These are phyloP conservation scores for Chaetomium globosum DNA, from an alignment of 2,329 filamentous ascomycete genomes.

Conservation along the genomic window DNA sequence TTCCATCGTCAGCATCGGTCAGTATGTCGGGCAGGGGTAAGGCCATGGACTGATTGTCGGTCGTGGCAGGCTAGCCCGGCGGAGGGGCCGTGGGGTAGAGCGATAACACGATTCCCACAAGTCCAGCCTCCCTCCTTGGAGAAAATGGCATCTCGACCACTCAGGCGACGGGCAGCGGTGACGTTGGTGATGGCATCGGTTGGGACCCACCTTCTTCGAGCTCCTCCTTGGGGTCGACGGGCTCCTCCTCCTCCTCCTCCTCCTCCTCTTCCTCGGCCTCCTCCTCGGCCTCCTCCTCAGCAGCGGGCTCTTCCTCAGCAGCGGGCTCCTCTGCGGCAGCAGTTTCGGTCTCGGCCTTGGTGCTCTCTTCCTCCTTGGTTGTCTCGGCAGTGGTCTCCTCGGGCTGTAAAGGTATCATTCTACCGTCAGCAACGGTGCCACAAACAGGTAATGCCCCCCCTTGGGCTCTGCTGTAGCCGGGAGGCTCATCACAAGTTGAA, in stretches of 20 bases:
- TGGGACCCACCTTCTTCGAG: conserved; percentile 76
- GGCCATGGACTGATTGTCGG: background rate
- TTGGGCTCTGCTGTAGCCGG: background rate
- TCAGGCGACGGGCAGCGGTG: background rate
- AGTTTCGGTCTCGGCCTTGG: conserved; percentile 26
- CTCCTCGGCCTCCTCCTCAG: conserved; percentile 65
- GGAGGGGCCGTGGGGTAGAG: background rate
- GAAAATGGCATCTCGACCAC: conserved; percentile 19
- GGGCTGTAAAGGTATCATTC: conserved; percentile 38
- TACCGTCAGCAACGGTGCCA: conserved; percentile 1
- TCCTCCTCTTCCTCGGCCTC: conserved; percentile 76
- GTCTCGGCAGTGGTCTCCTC: conserved; percentile 44
- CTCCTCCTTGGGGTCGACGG: conserved; percentile 81
- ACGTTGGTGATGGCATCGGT: conserved; percentile 5
- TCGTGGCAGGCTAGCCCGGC: background rate
- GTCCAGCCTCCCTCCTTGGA: conserved; percentile 9
- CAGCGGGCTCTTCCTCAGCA: conserved; percentile 57
- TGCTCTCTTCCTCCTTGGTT: conserved; percentile 32
- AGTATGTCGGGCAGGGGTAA: background rate
- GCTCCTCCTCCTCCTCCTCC: conserved; percentile 81
- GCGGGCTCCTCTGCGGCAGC: conserved; percentile 52
- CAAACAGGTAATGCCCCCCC: background rate
- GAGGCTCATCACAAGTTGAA: background rate
- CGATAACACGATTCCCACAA: conserved; percentile 3
- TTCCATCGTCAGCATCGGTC: conserved; percentile 33